Percentiles rank a stretch among this genome's conserved stretches.
phyloP scores from a whole-genome alignment of 78 protist genomes.

The Dictyostelium purpureum region DNA sequence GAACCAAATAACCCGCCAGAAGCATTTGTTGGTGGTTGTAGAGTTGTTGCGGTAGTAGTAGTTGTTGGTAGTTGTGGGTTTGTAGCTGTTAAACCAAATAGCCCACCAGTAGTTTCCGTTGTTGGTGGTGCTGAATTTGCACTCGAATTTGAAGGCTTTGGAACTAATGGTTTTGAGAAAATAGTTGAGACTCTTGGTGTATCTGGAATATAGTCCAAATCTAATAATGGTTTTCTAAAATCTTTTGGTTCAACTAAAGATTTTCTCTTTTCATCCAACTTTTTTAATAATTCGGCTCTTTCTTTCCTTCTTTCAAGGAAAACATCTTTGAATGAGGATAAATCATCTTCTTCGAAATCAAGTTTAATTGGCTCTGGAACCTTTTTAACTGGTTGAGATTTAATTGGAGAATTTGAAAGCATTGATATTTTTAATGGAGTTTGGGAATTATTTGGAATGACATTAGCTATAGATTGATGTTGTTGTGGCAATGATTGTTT shows the following conservation, averaged over 20 bases:
- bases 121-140: not conserved
- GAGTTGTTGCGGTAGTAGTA: not conserved
- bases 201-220: not conserved
- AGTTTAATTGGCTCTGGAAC: not conserved
- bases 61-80: not conserved
- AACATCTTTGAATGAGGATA: not conserved
- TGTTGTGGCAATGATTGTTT: not conserved
- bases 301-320: slow-evolving; percentile 25
- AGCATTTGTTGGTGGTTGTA: not conserved
- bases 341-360: not conserved
- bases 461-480: not conserved
- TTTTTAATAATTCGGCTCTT: slow-evolving; percentile 11
- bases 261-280: not conserved
- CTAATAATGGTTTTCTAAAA: not conserved
- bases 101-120: not conserved
- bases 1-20: not conserved
- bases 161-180: not conserved
- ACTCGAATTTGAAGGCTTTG: not conserved
- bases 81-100: not conserved
- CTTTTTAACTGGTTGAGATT: not conserved
- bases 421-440: slow-evolving; percentile 9
- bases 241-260: not conserved
- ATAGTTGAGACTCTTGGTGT: not conserved
- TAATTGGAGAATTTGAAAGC: not conserved
- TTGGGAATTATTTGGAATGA: not conserved